Evolutionary conservation across 768 basidiomycete species (phyloP), one percentile per base, ranked within the genome.

Genomic region (Naematelia encephala): DNA sequence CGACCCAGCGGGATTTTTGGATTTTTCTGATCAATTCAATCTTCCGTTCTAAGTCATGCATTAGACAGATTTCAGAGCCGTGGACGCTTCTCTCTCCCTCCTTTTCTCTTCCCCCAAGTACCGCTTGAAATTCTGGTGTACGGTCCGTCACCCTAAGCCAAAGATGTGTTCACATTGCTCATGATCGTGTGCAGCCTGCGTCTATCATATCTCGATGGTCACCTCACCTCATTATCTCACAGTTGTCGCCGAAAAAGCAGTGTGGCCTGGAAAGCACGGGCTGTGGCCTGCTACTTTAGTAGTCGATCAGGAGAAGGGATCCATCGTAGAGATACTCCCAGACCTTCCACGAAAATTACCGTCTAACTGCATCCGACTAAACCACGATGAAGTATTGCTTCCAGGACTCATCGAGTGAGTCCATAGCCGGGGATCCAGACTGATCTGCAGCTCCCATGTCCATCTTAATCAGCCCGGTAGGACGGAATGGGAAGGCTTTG

Each of bases 391-490:
- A 44, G 81, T 83, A 57, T 70, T 91, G 28, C 80, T 91, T 14
- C 90, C 90, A 5, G 90, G 90, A 22, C 81, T 91, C 29, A 85
- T 91, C 44, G 90, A 91, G 89, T 88, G 68, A 56, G 85, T 79
- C 26, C 1, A 21, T 29, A 29, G 10, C 21, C 13, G 16, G 25
- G 16, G 26, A 46, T 21, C 19, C 42, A 54, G 23, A 23, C 55
- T 30, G 13, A 51, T 14, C 19, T 25, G n/a, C 14, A 74, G 76
- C 57, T 61, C 61, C 5, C 76, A 96, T 70, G 92, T 94, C 23
- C 92, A 96, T 77, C 83, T 94, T 55, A 94, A 94, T 77, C 90
- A 93, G 69, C 92, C 91, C 5, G 92, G 92, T 12, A 85, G 92
- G 23, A 90, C 90, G 1, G 85, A 87, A 59, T 96, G 92, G 92